Evolutionary conservation across 495 filamentous ascomycete genomes (phyloP), one percentile per base, ranked within the genome.

Genomic region (Penicillium maclennaniae): DNA sequence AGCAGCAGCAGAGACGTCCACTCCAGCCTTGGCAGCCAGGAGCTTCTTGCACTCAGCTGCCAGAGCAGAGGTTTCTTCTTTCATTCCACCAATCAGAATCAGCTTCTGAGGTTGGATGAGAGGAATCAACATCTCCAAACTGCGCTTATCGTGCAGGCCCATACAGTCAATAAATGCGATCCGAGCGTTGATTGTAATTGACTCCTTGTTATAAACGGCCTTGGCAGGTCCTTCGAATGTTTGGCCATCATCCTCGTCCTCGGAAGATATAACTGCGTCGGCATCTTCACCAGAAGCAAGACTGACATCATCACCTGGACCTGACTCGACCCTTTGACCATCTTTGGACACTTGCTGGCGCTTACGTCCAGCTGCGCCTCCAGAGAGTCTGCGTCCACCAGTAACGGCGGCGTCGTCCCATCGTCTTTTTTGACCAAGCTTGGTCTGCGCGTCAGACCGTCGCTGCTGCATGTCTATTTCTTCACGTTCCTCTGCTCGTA

Each of bases 41-140:
- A 95, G 77, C 58, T 88, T 85, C 54, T 85, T 81, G 70, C 89
- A 96, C 62, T 96, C 91, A 0, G 78, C 77, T 8, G 92, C 91
- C 17, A 99, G 74, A 6, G 80, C 70, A 38, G 78, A 67, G 0
- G 91, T 97, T 62, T 97, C 92, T 21, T 84, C 79, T 57, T 79
- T 77, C 61, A 79, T 83, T 12, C 95, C 95, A 41, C 84, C 87
- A 15, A 95, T 80, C 27, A 99, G 77, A 43, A 99, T 92, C 43
- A 99, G 77, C 64, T 97, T 97, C 25, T 91, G 84, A 1, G 93
- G 93, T 56, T 91, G 85, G 55, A 99, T 96, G 3, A 97, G 81
- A 0, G 95, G 93, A 23, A 99, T 88, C 27, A 99, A 76, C 88
- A 96, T 97, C 67, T 88, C 87, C 43, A 99, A 71, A 58, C 87